Conservation (phyloP, 306 rosid species). For the Rubus parviflorus region DNA sequence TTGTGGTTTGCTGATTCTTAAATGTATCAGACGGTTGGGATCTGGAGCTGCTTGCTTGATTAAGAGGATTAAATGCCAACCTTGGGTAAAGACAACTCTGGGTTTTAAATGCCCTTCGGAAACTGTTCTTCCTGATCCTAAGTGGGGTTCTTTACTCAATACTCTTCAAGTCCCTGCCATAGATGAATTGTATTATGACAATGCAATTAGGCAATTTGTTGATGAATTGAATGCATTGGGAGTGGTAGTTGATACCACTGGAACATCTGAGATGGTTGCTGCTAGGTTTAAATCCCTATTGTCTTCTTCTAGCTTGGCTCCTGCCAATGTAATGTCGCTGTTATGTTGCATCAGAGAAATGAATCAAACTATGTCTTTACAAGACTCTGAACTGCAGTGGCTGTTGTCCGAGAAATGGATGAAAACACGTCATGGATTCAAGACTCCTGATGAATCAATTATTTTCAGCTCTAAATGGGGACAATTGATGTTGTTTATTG, state of each 20-base stretch:
- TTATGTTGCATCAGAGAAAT: slow-evolving; percentile 14
- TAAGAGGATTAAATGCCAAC: background rate
- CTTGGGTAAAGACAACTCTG: slow-evolving; percentile 16
- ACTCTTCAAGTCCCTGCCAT: slow-evolving; percentile 20
- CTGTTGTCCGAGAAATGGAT: slow-evolving; percentile 24
- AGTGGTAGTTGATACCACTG: slow-evolving; percentile 17
- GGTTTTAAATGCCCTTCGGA: slow-evolving; percentile 24
- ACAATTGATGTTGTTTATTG: slow-evolving; percentile 3
- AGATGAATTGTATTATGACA: slow-evolving; percentile 22
- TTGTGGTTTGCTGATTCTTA: slow-evolving; percentile 13
- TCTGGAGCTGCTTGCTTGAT: background rate
- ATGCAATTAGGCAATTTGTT: background rate
- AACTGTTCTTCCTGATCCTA: slow-evolving; percentile 12
- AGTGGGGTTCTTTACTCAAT: slow-evolving; percentile 13
- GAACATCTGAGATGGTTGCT: slow-evolving; percentile 10
- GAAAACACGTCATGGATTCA: slow-evolving; percentile 31
- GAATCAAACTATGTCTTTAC: background rate
- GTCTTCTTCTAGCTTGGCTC: slow-evolving; percentile 8
- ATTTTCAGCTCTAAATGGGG: slow-evolving; percentile 25
- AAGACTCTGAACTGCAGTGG: slow-evolving; percentile 16
- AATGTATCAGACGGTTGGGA: slow-evolving; percentile 13
- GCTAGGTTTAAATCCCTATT: slow-evolving; percentile 6
- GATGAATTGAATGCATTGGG: slow-evolving; percentile 21
- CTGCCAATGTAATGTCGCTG: slow-evolving; percentile 13
- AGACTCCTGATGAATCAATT: slow-evolving; percentile 27